phyloP scores from a whole-genome alignment of 2,329 filamentous ascomycete genomes.

The Ophiostoma australiae region DNA sequence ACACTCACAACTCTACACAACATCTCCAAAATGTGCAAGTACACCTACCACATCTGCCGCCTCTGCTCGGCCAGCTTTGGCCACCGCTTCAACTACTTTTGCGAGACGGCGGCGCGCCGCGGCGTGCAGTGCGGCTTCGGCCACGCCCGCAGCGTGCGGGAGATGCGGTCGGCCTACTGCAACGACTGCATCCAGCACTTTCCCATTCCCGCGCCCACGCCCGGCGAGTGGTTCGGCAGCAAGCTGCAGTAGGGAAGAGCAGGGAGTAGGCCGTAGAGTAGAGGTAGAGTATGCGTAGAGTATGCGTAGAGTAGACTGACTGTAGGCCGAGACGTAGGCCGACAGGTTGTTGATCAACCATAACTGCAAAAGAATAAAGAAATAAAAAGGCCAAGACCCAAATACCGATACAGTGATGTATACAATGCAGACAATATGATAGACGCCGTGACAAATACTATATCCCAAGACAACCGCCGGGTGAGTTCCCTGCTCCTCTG shows the following conservation, averaged over 20 bases:
- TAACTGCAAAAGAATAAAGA: too few relatives aligned
- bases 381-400: too few relatives aligned
- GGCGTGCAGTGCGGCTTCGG: neutral
- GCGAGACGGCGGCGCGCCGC: neutral
- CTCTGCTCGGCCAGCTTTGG: neutral
- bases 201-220: neutral
- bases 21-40: neutral
- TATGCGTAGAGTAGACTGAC: too few relatives aligned
- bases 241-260: neutral
- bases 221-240: neutral
- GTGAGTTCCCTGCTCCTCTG: too few relatives aligned
- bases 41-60: neutral
- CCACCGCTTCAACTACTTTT: constrained; percentile 1
- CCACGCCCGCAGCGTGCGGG: neutral
- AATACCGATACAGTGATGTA: too few relatives aligned
- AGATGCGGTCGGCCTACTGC: neutral
- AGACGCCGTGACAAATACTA: too few relatives aligned
- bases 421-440: too few relatives aligned
- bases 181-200: neutral
- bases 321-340: too few relatives aligned
- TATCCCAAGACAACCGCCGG: too few relatives aligned
- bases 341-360: too few relatives aligned
- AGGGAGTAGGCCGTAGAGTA: neutral
- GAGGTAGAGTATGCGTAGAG: too few relatives aligned
- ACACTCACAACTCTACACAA: neutral